Evolutionary conservation across 352 stramenopile genomes (phyloP), one percentile per base, ranked within the genome.

Genomic region (Globisporangium splendens): DNA sequence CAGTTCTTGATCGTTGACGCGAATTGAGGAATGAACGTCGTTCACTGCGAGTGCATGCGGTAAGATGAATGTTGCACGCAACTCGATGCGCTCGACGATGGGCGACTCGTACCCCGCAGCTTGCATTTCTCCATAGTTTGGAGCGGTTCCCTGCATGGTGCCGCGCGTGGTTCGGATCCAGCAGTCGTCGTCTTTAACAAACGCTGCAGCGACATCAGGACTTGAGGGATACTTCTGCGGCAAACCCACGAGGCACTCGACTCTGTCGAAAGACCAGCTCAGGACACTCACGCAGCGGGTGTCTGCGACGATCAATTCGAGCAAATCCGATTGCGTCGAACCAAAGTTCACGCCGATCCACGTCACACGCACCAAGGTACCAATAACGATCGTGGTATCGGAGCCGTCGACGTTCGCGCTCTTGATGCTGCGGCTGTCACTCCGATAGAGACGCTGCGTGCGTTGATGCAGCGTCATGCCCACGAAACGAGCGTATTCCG

Each of bases 261-360:
- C 72, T 0, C 48, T 42, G 1, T 72, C 68, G 15, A 74, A 21
- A 6, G 53, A 69, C 74, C 77, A 88, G 8, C 49, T 54, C 15
- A 68, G 20, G 41, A 91, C 56, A 46, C 69, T 88, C 20, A 69
- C 62, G 44, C 82, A 90, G 14, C 14, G 44, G 1, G 56, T 72
- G 21, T 56, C 69, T 55, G 73, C 74, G 54, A 90, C 63, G 0
- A 39, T 61, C n/a, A 91, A 61, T 22, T 53, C 46, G 21, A 83
- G 35, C 15, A 80, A 22, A 35, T 88, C 67, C 44, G 46, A 24
- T 10, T 18, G 63, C 1, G 55, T 31, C 0, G 41, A 24, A 2
- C 73, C 74, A 60, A 91, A 90, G 53, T 91, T 86, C 28, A 71
- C 52, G 8, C 82, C 82, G 18, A 69, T 38, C 77, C 79, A 91